Base-by-base conservation (phyloP, 306 rosid species). In the Malus orientalis region DNA sequence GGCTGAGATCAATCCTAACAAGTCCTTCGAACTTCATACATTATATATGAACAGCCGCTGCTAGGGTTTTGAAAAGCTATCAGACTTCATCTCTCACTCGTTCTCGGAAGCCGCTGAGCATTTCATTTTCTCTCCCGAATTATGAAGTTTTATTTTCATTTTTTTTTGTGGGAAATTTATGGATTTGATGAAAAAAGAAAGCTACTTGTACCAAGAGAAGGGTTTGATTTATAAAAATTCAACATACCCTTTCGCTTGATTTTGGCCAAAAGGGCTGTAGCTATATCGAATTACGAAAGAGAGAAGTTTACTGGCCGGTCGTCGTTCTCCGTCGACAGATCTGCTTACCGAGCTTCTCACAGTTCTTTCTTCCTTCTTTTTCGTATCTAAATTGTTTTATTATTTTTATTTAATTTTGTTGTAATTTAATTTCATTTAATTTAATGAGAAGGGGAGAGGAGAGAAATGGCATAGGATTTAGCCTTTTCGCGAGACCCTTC, bases 291-390 rank as follows among this genome's bases (percentile, higher is more conserved):
- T 36, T 36, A 36, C 40, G 0, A 44, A 32, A 3, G 38, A 13
- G 73, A 77, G 93, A 86, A 81, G 90, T 88, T 93, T 23, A 67
- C 97, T 88, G 97, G 96, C 97, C 96, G 96, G 87, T 82, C 82
- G 84, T 91, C 79, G 98, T 78, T 87, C 66, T 91, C 88, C 49
- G 82, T 93, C 93, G 75, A 84, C 84, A 70, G n/a, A 81, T 90
- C 93, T 93, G 98, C 96, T 91, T 90, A 93, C 98, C 94, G 94
- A 91, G 86, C 84, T 90, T 93, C 93, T 90, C 57, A 93, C 80
- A 91, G 81, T 77, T 69, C n/a, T 0, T 58, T 5, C 3, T 1
- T 4, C 11, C 2, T 4, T 55, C 71, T 33, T 33, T 6, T 67
- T 1, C 4, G 4, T 69, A 36, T 36, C 40, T 36, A 1, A 9